Evolutionary conservation across 345 rosid genomes (phyloP), one percentile per base, ranked within the genome.

Genomic region (Firmiana major): DNA sequence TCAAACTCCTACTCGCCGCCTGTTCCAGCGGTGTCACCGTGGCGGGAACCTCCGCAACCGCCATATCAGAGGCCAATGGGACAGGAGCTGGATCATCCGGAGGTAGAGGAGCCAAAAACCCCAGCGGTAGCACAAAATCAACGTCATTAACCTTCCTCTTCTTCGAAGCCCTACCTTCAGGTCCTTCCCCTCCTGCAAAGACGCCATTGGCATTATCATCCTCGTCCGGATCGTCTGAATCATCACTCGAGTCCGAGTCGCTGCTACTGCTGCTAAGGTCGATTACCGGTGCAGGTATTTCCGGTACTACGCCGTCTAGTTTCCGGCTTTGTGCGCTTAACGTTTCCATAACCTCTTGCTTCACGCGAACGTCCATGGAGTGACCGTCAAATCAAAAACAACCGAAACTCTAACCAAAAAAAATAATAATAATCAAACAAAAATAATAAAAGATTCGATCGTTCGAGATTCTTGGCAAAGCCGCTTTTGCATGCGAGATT

Each of bases 261-360:
- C 90, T 89, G 80, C 90, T 85, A 57, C 83, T 83, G 62, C 87
- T 87, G 42, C 90, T 85, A 70, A 94, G 91, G 19, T 89, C 88
- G 87, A 92, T 84, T 2, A 90, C 73, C 9, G 87, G 55, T 17
- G 63, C 53, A 16, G 84, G 73, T 9, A 8, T 38, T 11, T 77
- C 71, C 2, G 71, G 43, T 55, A 55, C 81, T 53, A 34, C 10
- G 76, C 49, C 72, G 75, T 66, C 38, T 24, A 28, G 69, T 55
- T 28, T 65, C 15, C 81, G 28, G 36, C 42, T 5, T 46, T 70
- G n/a, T 16, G 78, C 9, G 78, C 36, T 53, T 17, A 75, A 24
- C 38, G 83, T 34, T 21, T 68, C 89, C 8, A 13, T 28, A 26
- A 64, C 60, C 82, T 93, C 94, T 62, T 75, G 79, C 84, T 92